Conservation (phyloP, 1,284 basidiomycete genomes). For the Coniferiporia sulphurascens region DNA sequence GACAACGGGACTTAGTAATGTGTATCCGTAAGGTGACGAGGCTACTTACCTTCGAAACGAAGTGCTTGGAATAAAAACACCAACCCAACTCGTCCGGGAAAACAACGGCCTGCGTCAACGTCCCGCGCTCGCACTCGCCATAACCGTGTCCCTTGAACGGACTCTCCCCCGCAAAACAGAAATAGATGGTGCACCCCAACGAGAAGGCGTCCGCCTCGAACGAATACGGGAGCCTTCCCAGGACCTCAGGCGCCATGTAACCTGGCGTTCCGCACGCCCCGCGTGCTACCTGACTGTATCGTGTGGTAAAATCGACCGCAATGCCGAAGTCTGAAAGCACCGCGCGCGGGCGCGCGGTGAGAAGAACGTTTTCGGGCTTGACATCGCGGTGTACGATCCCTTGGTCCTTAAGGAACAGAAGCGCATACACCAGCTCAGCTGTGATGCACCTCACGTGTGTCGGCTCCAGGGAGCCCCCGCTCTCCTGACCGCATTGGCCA, state of each 20-base stretch:
- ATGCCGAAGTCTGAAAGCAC: constrained; percentile 64
- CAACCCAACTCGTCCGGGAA: background rate
- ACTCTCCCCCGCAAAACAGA: background rate
- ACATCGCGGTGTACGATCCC: constrained; percentile 65
- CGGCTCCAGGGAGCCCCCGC: background rate
- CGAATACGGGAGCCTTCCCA: background rate
- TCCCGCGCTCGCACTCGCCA: background rate
- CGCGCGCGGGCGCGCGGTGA: constrained; percentile 41
- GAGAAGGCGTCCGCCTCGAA: background rate
- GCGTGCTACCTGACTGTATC: too few species aligned
- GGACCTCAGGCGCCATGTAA: background rate
- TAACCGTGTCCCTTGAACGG: background rate
- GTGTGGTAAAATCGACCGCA: constrained; percentile 33
- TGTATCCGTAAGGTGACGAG: background rate
- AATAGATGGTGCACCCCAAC: background rate
- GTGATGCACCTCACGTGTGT: background rate
- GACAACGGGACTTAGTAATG: too few species aligned
- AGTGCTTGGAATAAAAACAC: background rate
- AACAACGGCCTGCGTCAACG: background rate
- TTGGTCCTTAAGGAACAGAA: background rate
- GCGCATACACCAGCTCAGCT: background rate
- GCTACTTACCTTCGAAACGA: background rate
- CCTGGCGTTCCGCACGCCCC: background rate
- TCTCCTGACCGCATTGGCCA: background rate
- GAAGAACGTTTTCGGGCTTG: constrained; percentile 60